A percentile compares a stretch with the other conserved stretches of the same genome.
phyloP scores from a whole-genome alignment of 495 filamentous ascomycete species.

The Podospora tetraspora region DNA sequence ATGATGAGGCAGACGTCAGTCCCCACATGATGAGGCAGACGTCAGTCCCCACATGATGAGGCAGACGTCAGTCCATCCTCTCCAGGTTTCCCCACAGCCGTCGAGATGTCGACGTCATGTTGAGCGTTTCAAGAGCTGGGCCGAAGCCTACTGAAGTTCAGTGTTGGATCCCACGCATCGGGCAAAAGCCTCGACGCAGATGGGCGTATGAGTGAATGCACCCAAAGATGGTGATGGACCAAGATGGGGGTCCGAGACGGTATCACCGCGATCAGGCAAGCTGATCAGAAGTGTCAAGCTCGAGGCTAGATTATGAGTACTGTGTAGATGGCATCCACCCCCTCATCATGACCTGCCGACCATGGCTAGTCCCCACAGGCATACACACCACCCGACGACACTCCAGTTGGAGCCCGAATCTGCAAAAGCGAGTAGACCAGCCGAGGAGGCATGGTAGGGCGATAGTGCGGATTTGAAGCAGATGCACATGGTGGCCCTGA shows the following conservation, averaged over 20 bases:
- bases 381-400: not conserved
- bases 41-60: not conserved
- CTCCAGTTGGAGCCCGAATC: not conserved
- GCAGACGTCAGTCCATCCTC: not conserved
- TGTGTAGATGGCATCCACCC: not conserved
- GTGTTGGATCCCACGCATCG: not conserved
- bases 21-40: not conserved
- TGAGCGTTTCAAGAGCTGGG: not conserved
- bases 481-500: not conserved
- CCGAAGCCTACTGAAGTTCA: not conserved
- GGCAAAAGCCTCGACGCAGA: not conserved
- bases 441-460: not conserved
- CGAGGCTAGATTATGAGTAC: not conserved
- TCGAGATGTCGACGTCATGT: not conserved
- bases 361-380: not conserved
- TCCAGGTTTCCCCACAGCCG: not conserved
- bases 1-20: not conserved
- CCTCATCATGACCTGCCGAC: not conserved
- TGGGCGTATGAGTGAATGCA: not conserved
- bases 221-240: not conserved
- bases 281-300: not conserved
- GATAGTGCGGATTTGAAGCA: not conserved
- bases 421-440: not conserved
- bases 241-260: not conserved
- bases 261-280: not conserved